Base-by-base conservation (phyloP, 192 early-diverging fungal species). In the Radiomyces spectabilis region DNA sequence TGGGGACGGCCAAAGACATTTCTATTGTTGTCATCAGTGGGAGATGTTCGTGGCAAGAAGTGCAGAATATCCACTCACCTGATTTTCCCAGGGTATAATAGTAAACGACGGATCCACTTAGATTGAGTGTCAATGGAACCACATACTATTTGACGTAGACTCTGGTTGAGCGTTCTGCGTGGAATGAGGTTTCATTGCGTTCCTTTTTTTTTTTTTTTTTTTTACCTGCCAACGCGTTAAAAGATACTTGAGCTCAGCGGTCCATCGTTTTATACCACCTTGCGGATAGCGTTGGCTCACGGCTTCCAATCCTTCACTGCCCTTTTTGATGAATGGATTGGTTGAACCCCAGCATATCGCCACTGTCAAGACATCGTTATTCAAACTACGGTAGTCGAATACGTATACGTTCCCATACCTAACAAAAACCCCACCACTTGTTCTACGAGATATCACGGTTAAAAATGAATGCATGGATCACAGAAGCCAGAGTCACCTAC, bases 311-410 rank as follows among this genome's bases (percentile, higher is more conserved):
- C 91, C 95, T 26, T 56, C 57, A 44, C 83, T 89, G 10, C 92
- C 95, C 19, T 73, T 70, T 69, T 94, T 95, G 57, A 98, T 92
- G 59, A 98, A 93, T 1, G 94, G 94, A 59, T 98, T 98, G 5
- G 95, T 96, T 51, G 85, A 85, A 13, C 95, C 95, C 95, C 95
- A 98, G 60, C 89, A 95, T 13, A 93, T 53, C 0, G 91, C 88
- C 12, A 92, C 89, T 65, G 18, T 15, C 2, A 30, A 29, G 40
- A 39, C 24, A 44, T n/a, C n/a, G n/a, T n/a, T n/a, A n/a, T n/a
- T n/a, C n/a, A 3, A 18, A 51, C 33, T 21, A 22, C 9, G 5
- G 41, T 7, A 27, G 10, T 35, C 34, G 55, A 25, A 16, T 48
- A 48, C 38, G 8, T n/a, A 48, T 32, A 1, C 16, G 13, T 41